Evolutionary conservation across 2,329 filamentous ascomycete genomes (phyloP).

Genomic region (Pyrenophora seminiperda): DNA sequence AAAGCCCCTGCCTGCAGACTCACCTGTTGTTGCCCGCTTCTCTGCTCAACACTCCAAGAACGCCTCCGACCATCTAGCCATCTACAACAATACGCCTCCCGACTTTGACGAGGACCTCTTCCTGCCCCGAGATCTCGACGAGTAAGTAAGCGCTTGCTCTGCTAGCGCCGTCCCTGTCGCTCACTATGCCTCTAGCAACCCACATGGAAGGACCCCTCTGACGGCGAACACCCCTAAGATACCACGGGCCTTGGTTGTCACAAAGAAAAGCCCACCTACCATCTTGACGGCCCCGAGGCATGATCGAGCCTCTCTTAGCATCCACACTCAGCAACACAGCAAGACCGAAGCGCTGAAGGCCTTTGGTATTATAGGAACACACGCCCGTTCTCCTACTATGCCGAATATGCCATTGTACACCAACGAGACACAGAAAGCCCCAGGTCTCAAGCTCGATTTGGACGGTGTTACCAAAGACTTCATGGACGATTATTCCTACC

Average conservation of each 20-base stretch:
- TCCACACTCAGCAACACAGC: constrained; percentile 35
- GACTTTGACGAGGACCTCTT: constrained; percentile 43
- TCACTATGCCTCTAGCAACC: constrained; percentile 38
- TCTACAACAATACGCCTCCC: constrained; percentile 32
- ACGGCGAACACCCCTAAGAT: constrained; percentile 31
- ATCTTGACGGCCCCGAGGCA: constrained; percentile 35
- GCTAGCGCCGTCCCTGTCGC: constrained; percentile 9
- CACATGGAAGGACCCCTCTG: constrained; percentile 43
- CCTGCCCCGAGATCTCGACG: constrained; percentile 46
- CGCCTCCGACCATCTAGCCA: constrained; percentile 13
- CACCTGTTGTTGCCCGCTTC: constrained; percentile 54
- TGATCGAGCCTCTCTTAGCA: constrained; percentile 45
- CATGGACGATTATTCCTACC: constrained; percentile 44
- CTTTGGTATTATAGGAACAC: constrained; percentile 24
- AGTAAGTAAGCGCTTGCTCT: constrained; percentile 33
- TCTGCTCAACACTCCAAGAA: constrained; percentile 49
- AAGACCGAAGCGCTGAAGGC: constrained; percentile 35
- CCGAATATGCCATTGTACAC: constrained; percentile 46
- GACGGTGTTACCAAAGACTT: constrained; percentile 47
- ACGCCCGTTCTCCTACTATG: constrained; percentile 47
- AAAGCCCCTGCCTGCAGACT: constrained; percentile 61
- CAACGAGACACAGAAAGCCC: constrained; percentile 27
- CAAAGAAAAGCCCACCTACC: constrained; percentile 13
- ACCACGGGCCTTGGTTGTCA: constrained; percentile 29
- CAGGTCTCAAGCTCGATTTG: constrained; percentile 43